phyloP scores from a whole-genome alignment of 768 basidiomycete species.

The Termitomyces titanicus region DNA sequence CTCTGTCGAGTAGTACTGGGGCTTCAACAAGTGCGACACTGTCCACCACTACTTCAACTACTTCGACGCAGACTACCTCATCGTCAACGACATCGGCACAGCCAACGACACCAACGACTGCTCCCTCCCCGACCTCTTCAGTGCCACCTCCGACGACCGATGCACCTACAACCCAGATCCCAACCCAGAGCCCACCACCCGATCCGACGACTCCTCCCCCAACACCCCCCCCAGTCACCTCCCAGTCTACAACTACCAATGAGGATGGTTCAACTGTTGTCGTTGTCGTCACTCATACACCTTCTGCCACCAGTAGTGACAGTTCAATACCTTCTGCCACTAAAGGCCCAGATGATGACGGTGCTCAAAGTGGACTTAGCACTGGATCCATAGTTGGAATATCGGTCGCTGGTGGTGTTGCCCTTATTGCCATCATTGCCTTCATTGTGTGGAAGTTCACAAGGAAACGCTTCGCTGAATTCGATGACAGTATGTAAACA shows the following conservation, averaged over 20 bases:
- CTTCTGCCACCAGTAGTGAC: conserved; percentile 22
- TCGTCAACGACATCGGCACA: conserved; percentile 1
- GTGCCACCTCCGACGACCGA: neutral
- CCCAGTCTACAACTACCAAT: conserved; percentile 11
- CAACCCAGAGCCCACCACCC: neutral
- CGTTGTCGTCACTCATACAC: conserved; percentile 19
- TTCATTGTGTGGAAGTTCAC: conserved; percentile 89
- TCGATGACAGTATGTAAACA: conserved; percentile 69
- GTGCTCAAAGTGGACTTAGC: conserved; percentile 39
- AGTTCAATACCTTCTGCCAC: conserved; percentile 27
- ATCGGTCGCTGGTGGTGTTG: conserved; percentile 78
- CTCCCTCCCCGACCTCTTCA: conserved; percentile 2
- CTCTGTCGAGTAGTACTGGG: neutral
- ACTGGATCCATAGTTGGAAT: conserved; percentile 77
- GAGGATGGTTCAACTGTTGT: conserved; percentile 24
- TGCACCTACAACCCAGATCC: neutral
- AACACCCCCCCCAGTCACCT: conserved; percentile 2
- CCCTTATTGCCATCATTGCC: conserved; percentile 62
- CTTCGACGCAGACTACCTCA: conserved; percentile 12
- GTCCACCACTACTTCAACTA: conserved; percentile 8
- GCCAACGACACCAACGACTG: conserved; percentile 1
- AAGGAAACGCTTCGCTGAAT: conserved; percentile 69
- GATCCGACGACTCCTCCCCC: conserved; percentile 9
- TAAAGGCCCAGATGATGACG: conserved; percentile 14
- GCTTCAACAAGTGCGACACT: conserved; percentile 11